Conservation (phyloP, 495 filamentous ascomycete species). For the Trichoderma reesei region DNA sequence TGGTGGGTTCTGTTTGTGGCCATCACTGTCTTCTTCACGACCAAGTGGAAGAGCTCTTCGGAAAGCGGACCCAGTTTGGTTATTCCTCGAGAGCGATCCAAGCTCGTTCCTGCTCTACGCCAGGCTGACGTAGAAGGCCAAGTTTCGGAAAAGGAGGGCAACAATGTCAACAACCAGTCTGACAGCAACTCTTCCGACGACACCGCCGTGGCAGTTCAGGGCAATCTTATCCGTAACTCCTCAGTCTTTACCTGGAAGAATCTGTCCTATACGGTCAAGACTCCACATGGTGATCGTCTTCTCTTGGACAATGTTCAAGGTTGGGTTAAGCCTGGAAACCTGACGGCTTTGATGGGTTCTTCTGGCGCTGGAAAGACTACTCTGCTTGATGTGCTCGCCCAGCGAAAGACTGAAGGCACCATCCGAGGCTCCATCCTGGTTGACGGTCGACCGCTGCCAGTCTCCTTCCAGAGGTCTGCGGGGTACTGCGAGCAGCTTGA, state of each 20-base stretch:
- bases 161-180: background rate
- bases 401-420: constrained; percentile 64
- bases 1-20: constrained; percentile 53
- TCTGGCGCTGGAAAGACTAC: constrained; percentile 71
- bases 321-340: constrained; percentile 64
- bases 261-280: constrained; percentile 64
- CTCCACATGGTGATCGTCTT: constrained; percentile 57
- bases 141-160: constrained; percentile 1
- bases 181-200: background rate
- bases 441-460: constrained; percentile 58
- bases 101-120: constrained; percentile 43
- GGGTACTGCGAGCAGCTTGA: constrained; percentile 88
- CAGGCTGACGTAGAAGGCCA: constrained; percentile 22
- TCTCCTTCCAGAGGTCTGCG: constrained; percentile 59
- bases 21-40: constrained; percentile 44
- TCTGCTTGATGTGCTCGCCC: constrained; percentile 57
- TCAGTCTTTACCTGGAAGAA: constrained; percentile 69
- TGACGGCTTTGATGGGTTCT: constrained; percentile 77
- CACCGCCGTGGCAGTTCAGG: constrained; percentile 34
- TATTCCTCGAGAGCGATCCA: constrained; percentile 52
- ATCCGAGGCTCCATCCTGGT: constrained; percentile 67
- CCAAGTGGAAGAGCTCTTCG: constrained; percentile 25
- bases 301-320: constrained; percentile 61
- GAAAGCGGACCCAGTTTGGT: constrained; percentile 50
- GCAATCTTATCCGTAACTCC: constrained; percentile 49